These are phyloP conservation scores for Rusavskia elegans DNA, from an alignment of 495 filamentous ascomycete species.

Conservation along the genomic window DNA sequence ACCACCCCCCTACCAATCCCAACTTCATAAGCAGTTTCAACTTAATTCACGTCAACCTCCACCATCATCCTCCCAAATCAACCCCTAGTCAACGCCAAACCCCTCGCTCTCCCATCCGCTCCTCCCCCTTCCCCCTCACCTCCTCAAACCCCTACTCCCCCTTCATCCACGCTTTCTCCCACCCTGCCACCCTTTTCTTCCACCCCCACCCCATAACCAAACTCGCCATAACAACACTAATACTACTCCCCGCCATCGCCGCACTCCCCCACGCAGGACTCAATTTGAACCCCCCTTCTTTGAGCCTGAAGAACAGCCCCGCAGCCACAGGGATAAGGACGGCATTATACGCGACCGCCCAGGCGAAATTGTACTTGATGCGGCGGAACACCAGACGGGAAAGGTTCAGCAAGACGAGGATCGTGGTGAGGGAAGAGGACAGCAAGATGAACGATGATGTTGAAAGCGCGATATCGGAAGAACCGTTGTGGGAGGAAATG, in stretches of 20 bases:
- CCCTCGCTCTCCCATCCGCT: no score
- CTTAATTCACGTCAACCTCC: no score
- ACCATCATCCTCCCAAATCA: no score
- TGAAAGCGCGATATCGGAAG: slow-evolving; percentile 71
- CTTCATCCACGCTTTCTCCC: not conserved
- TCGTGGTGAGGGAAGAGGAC: slow-evolving; percentile 47
- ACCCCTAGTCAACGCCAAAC: no score
- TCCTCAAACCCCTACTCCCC: not conserved
- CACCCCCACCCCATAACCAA: slow-evolving; percentile 40
- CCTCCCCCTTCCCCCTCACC: no score
- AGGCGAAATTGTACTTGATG: slow-evolving; percentile 75
- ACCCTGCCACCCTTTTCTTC: slow-evolving; percentile 8
- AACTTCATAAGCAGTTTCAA: no score
- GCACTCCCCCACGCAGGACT: slow-evolving; percentile 74
- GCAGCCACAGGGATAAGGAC: slow-evolving; percentile 70
- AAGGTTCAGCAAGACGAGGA: slow-evolving; percentile 60
- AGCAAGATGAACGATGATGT: slow-evolving; percentile 78
- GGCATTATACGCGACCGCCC: slow-evolving; percentile 79
- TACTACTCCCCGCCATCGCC: slow-evolving; percentile 75
- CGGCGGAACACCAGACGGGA: slow-evolving; percentile 56
- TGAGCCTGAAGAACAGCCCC: slow-evolving; percentile 48
- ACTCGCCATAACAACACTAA: slow-evolving; percentile 64
- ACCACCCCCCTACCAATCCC: no score
- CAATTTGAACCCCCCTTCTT: slow-evolving; percentile 32
- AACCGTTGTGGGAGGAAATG: slow-evolving; percentile 29